Conservation (phyloP, 2,329 filamentous ascomycete species). For the Colletotrichum higginsianum region DNA sequence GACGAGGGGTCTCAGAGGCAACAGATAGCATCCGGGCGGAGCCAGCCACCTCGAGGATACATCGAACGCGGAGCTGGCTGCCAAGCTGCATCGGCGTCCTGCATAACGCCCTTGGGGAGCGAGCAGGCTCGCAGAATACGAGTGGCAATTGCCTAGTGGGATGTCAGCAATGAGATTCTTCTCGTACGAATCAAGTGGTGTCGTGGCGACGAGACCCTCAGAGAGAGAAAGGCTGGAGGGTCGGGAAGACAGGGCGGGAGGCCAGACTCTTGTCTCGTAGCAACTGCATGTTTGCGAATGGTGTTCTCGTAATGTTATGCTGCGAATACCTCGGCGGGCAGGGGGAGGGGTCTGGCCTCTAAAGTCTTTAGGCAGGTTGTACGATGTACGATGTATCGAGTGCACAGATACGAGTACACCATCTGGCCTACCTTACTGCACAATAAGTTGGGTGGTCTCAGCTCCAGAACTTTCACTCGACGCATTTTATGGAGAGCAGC, state of each 20-base stretch:
- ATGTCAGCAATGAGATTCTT: conserved; percentile 20
- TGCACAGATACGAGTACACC: too few species aligned
- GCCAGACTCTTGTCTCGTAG: conserved; percentile 13
- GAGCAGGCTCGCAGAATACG: conserved; percentile 38
- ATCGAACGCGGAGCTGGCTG: conserved; percentile 29
- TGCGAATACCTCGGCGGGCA: not conserved
- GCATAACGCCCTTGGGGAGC: conserved; percentile 23
- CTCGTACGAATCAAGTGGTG: conserved; percentile 18
- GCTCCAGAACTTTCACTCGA: conserved; percentile 16
- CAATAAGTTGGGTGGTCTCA: conserved; percentile 19
- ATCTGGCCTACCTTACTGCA: conserved; percentile 6
- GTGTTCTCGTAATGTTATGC: conserved; percentile 36
- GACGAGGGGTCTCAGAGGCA: conserved; percentile 14
- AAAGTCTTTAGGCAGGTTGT: too few species aligned
- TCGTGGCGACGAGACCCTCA: conserved; percentile 23
- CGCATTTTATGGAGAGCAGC: conserved; percentile 35
- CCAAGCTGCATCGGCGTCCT: conserved; percentile 34
- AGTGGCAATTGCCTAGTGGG: conserved; percentile 40
- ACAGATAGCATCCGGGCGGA: conserved; percentile 18
- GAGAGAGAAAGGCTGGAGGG: conserved; percentile 6
- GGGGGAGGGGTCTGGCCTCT: conserved; percentile 11
- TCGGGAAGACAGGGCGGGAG: conserved; percentile 15
- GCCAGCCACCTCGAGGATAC: conserved; percentile 28
- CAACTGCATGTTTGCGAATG: conserved; percentile 13
- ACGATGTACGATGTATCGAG: too few species aligned